A percentile compares a stretch with the other conserved stretches of the same genome.
Evolutionary conservation across 371 early-diverging fungal species (phyloP).

Genomic region (Cokeromyces recurvatus): DNA sequence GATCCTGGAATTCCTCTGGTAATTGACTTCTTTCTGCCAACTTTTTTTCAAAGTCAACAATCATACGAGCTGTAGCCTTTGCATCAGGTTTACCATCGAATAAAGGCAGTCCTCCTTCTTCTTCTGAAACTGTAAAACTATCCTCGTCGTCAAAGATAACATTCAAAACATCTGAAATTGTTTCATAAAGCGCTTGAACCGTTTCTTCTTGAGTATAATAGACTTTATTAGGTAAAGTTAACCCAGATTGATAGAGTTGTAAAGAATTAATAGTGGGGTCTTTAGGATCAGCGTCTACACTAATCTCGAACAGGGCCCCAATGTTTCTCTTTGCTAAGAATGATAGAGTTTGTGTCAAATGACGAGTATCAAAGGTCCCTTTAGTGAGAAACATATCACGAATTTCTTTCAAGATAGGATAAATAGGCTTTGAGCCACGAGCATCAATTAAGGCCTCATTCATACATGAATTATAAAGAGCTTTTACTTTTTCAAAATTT

Average conservation of each 20-base stretch:
- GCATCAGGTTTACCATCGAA: background rate
- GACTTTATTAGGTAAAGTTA: slow-evolving; percentile 54
- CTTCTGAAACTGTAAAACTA: background rate
- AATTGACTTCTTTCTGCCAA: slow-evolving; percentile 31
- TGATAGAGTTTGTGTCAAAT: slow-evolving; percentile 10
- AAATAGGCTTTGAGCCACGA: slow-evolving; percentile 43
- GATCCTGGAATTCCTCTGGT: slow-evolving; percentile 33
- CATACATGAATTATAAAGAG: slow-evolving; percentile 53
- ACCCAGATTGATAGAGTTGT: slow-evolving; percentile 42
- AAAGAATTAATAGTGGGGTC: slow-evolving; percentile 42
- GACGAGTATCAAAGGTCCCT: slow-evolving; percentile 7
- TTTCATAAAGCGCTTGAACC: slow-evolving; percentile 22
- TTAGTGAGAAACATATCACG: slow-evolving; percentile 12
- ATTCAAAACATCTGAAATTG: slow-evolving; percentile 24
- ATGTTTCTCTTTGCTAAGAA: slow-evolving; percentile 11
- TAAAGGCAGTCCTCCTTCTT: background rate
- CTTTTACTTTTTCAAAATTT: slow-evolving; percentile 47
- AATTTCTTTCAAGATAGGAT: slow-evolving; percentile 35
- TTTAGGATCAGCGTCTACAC: slow-evolving; percentile 35
- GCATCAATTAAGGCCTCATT: slow-evolving; percentile 43
- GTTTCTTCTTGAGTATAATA: slow-evolving; percentile 48
- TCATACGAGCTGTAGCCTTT: slow-evolving; percentile 20
- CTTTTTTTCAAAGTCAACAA: slow-evolving; percentile 44
- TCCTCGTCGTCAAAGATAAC: slow-evolving; percentile 7
- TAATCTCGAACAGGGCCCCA: slow-evolving; percentile 14